Base-by-base conservation (phyloP, 73 alveolate genomes). In the Breviolum minutum region DNA sequence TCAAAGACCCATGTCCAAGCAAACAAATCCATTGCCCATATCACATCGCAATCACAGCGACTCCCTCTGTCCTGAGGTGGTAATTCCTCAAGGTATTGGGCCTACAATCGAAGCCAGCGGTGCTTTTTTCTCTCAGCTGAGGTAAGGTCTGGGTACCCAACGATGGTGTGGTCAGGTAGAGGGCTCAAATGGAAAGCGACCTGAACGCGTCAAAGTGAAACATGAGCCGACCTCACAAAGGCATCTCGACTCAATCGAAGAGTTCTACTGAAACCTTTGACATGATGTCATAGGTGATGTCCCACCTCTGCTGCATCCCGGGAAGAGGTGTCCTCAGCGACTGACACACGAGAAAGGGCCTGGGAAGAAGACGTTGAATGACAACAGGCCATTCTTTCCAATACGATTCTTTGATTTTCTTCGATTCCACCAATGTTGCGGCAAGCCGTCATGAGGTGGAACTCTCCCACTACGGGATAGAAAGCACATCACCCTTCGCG, bases 161-260 rank as follows among this genome's bases (percentile, higher is more conserved):
- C 96, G 12, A 89, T 89, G 85, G 96, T 89, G 64, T 54, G 86
- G 60, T 89, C 82, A 6, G 87, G 86, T 40, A 89, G 77, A 24
- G 96, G 96, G 96, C 96, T 89, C 86, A 89, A 48, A 68, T 89
- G 85, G 62, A 89, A 68, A 8, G 96, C 96, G 30, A 69, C 96
- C 96, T 89, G 32, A 60, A n/a, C 8, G 62, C 64, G 29, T 16
- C 68, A 27, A 14, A 9, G 26, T 32, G 77, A 68, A 68, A 14
- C 77, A 68, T 17, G 77, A 68, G 77, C 77, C 24, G 54, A 40
- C 54, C 3, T 40, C 54, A 40, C 54, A 40, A 3, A 40, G 54
- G 54, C 54, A 40, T 40, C 54, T 40, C 54, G 3, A 40, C 54
- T 40, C 54, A 40, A 40, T 40, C 3, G 54, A 40, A 40, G 5